phyloP scores from a whole-genome alignment of 371 early-diverging fungal genomes.

The Dipsacomyces acuminosporus region DNA sequence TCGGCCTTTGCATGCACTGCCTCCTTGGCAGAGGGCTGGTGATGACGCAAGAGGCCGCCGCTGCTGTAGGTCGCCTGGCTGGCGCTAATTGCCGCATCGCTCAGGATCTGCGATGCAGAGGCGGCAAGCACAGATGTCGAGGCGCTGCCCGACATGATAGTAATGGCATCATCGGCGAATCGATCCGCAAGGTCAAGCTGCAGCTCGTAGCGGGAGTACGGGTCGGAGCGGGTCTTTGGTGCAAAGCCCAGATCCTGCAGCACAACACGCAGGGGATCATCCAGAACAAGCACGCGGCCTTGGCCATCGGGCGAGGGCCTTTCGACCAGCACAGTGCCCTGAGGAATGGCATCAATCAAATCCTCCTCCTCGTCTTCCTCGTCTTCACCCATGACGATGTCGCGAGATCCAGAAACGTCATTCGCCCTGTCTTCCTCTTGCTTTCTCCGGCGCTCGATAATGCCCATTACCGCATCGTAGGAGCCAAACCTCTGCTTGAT shows the following conservation, averaged over 20 bases:
- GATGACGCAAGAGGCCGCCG: slow-evolving; percentile 37
- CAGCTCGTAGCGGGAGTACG: slow-evolving; percentile 60
- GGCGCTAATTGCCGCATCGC: slow-evolving; percentile 46
- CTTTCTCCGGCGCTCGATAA: slow-evolving; percentile 43
- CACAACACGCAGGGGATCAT: slow-evolving; percentile 75
- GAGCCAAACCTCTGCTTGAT: slow-evolving; percentile 46
- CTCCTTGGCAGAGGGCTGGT: slow-evolving; percentile 56
- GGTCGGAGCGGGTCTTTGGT: slow-evolving; percentile 56
- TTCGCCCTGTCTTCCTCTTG: slow-evolving; percentile 28
- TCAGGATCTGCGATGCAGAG: slow-evolving; percentile 46
- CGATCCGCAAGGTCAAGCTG: slow-evolving; percentile 65
- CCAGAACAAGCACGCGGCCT: slow-evolving; percentile 43
- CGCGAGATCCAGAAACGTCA: not conserved
- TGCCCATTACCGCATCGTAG: slow-evolving; percentile 44
- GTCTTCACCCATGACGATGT: slow-evolving; percentile 1
- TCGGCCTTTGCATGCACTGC: slow-evolving; percentile 48
- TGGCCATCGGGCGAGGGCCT: slow-evolving; percentile 17
- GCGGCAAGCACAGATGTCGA: slow-evolving; percentile 44
- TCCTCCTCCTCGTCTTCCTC: slow-evolving; percentile 45
- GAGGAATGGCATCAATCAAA: slow-evolving; percentile 44
- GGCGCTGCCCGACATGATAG: slow-evolving; percentile 49
- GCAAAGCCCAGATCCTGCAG: slow-evolving; percentile 79
- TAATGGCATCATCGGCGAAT: slow-evolving; percentile 54
- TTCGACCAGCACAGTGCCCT: slow-evolving; percentile 49
- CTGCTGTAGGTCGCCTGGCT: slow-evolving; percentile 45